phyloP scores from a whole-genome alignment of 1,284 basidiomycete species.

The Boletus subluridellus region DNA sequence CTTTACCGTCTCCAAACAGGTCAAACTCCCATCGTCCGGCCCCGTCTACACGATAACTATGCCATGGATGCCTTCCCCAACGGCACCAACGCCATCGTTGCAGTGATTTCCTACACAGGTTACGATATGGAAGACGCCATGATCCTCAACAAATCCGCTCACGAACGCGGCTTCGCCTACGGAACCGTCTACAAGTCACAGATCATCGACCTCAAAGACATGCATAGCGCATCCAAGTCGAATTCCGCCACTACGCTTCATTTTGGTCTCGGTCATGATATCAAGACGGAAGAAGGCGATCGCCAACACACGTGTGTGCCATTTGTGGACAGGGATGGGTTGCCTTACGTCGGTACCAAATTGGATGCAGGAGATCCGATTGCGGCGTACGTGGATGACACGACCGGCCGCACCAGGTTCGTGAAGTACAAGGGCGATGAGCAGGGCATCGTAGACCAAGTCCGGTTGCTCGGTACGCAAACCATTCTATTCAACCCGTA shows the following conservation, averaged over 20 bases:
- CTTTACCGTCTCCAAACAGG: conserved; percentile 94
- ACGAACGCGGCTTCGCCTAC: conserved; percentile 97
- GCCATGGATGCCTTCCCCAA: conserved; percentile 99
- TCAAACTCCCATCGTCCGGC: conserved; percentile 94
- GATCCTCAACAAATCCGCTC: conserved; percentile 98
- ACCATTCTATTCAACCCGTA: neutral
- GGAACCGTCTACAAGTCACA: conserved; percentile 97
- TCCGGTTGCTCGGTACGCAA: conserved; percentile 79
- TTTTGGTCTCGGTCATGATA: conserved; percentile 84
- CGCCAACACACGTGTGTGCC: conserved; percentile 54
- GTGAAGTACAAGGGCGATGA: conserved; percentile 99
- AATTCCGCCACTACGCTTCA: conserved; percentile 60
- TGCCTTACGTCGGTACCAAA: conserved; percentile 75
- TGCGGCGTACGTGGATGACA: conserved; percentile 87
- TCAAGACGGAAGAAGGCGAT: conserved; percentile 56
- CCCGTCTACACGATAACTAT: conserved; percentile 90
- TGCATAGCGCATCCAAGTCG: conserved; percentile 61
- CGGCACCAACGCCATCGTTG: conserved; percentile 97
- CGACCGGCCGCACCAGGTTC: conserved; percentile 77
- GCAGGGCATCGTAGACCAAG: conserved; percentile 85
- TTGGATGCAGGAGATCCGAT: conserved; percentile 76
- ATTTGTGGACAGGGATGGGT: conserved; percentile 80
- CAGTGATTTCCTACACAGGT: conserved; percentile 99
- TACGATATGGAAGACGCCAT: conserved; percentile 99
- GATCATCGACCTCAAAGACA: conserved; percentile 86